A percentile compares a stretch with the other conserved stretches of the same genome.
Conservation (phyloP, 495 filamentous ascomycete genomes). For the Aspergillus nanangensis region DNA sequence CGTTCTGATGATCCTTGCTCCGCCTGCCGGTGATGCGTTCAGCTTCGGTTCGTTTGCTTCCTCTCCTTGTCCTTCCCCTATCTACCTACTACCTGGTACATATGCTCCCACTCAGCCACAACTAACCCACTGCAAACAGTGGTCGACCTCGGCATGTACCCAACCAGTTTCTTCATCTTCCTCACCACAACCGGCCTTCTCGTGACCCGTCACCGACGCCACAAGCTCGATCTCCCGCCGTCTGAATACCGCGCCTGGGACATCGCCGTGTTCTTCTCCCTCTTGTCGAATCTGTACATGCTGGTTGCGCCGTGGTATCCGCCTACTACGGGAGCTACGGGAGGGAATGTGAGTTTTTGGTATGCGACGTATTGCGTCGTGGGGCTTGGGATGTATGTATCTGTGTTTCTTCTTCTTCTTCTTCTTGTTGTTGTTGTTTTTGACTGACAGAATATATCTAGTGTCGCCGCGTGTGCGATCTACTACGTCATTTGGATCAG, state of each 20-base stretch:
- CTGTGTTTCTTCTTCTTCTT: not conserved
- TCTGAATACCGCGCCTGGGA: conserved; percentile 53
- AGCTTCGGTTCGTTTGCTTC: conserved; percentile 45
- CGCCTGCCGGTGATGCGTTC: conserved; percentile 65
- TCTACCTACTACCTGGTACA: too few relatives aligned
- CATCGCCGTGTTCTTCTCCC: conserved; percentile 47
- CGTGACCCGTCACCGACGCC: conserved; percentile 47
- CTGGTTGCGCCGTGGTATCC: conserved; percentile 65
- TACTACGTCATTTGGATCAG: conserved; percentile 58
- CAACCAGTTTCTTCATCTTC: conserved; percentile 49
- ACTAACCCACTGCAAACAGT: conserved; percentile 24
- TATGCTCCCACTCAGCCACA: not conserved
- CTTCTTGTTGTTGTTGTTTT: conserved; percentile 5
- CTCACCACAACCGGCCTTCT: conserved; percentile 51
- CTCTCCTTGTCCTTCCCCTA: not conserved
- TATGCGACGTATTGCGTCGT: conserved; percentile 59
- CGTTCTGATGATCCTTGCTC: conserved; percentile 59
- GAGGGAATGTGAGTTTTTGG: conserved; percentile 63
- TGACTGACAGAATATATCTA: too few relatives aligned
- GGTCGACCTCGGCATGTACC: conserved; percentile 51
- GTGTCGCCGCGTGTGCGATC: conserved; percentile 43
- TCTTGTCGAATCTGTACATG: conserved; percentile 51
- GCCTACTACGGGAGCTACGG: conserved; percentile 48
- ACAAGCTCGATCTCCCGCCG: conserved; percentile 34
- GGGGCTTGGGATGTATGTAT: conserved; percentile 52